Conservation (phyloP, 2,329 filamentous ascomycete species). For the Clonostachys solani region DNA sequence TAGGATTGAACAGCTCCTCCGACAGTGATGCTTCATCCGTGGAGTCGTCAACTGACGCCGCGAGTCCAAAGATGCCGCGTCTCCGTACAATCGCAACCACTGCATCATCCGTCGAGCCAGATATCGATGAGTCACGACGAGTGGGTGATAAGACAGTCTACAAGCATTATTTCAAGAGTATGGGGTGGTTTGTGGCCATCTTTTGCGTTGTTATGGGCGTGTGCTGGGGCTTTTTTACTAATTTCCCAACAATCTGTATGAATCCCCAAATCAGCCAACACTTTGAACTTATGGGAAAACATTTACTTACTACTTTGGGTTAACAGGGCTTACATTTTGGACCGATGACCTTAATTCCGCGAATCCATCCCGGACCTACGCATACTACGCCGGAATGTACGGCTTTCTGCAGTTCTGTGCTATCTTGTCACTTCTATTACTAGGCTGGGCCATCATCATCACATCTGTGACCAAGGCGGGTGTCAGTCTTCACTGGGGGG, state of each 20-base stretch:
- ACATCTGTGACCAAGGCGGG: slow-evolving; percentile 21
- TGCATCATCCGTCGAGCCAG: background rate
- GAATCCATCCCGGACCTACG: slow-evolving; percentile 4
- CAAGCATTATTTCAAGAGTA: background rate
- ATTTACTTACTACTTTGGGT: too few relatives aligned
- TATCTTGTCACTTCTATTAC: slow-evolving; percentile 10
- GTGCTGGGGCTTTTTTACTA: slow-evolving; percentile 15
- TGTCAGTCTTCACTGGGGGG: slow-evolving; percentile 20
- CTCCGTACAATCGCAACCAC: background rate
- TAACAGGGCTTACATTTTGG: slow-evolving; percentile 36
- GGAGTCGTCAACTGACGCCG: too few relatives aligned
- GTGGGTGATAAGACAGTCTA: background rate
- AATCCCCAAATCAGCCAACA: too few relatives aligned
- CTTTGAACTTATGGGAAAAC: too few relatives aligned
- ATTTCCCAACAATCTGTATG: slow-evolving; percentile 10
- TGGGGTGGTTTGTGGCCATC: background rate
- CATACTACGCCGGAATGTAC: slow-evolving; percentile 24
- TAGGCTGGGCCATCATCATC: slow-evolving; percentile 11
- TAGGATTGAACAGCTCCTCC: slow-evolving; percentile 10
- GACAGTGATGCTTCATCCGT: too few relatives aligned
- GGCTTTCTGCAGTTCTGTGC: slow-evolving; percentile 11
- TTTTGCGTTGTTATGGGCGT: background rate
- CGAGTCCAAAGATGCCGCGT: slow-evolving; percentile 2
- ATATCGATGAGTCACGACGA: background rate
- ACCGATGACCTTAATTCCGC: slow-evolving; percentile 18